phyloP scores from a whole-genome alignment of 2,329 filamentous ascomycete genomes.

The Cryphonectria naterciae region DNA sequence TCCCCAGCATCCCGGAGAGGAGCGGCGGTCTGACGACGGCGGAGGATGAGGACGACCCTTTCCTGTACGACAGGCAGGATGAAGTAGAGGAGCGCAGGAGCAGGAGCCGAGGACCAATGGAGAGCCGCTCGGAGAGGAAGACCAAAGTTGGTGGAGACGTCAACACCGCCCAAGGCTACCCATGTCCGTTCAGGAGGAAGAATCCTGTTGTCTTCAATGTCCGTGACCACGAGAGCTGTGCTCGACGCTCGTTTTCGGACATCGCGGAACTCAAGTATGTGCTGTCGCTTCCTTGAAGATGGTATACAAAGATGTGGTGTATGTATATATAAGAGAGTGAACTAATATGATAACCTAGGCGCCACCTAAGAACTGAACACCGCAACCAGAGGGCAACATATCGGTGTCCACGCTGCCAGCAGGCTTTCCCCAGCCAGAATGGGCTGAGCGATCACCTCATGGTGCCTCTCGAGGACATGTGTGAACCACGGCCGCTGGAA shows the following conservation, averaged over 20 bases:
- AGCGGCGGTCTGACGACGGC: not conserved
- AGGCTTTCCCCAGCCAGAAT: conserved; percentile 10
- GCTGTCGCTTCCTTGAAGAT: not conserved
- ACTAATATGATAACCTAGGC: conserved; percentile 11
- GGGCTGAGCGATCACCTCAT: conserved; percentile 23
- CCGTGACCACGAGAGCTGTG: conserved; percentile 27
- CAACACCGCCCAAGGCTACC: conserved; percentile 9
- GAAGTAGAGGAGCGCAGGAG: not conserved
- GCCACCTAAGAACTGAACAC: conserved; percentile 22
- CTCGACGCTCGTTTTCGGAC: conserved; percentile 21
- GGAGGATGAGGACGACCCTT: conserved; percentile 24
- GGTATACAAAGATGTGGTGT: no score
- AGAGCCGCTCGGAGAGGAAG: conserved; percentile 1
- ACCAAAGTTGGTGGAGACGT: not conserved
- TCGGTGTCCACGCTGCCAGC: conserved; percentile 27
- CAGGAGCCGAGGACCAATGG: not conserved
- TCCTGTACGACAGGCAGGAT: conserved; percentile 21
- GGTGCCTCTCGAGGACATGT: conserved; percentile 27
- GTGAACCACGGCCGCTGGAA: conserved; percentile 8
- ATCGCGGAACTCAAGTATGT: conserved; percentile 26
- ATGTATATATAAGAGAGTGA: not conserved
- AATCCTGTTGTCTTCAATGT: conserved; percentile 28
- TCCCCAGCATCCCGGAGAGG: conserved; percentile 8
- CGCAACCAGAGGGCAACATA: conserved; percentile 6
- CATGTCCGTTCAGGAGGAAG: conserved; percentile 26